A percentile compares a stretch with the other conserved stretches of the same genome.
phyloP scores from a whole-genome alignment of 805 yeast genomes.

The Yarrowia porcina region DNA sequence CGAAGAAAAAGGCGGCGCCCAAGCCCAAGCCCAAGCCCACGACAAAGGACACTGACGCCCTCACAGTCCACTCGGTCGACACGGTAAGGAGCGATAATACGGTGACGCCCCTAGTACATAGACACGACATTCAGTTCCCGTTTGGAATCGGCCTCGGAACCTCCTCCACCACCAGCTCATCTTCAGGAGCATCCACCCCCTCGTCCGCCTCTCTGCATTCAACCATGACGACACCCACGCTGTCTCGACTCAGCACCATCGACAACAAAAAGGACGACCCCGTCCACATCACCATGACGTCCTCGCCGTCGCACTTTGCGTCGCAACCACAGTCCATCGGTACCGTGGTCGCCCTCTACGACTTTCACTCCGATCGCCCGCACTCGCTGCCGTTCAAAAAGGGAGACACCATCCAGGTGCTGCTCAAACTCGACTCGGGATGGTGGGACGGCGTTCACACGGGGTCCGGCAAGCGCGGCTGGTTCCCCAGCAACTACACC shows the following conservation, averaged over 20 bases:
- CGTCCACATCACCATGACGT: constrained; percentile 13
- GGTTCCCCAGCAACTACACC: constrained; percentile 76
- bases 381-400: constrained; percentile 51
- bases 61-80: neutral
- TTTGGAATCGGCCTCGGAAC: no score
- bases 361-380: constrained; percentile 49
- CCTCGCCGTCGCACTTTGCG: constrained; percentile 5
- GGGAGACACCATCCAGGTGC: constrained; percentile 72
- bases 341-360: constrained; percentile 57
- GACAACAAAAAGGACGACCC: neutral
- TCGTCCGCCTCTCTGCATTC: neutral
- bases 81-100: neutral
- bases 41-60: neutral
- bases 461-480: constrained; percentile 58
- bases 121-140: neutral
- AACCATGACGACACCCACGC: neutral
- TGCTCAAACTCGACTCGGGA: constrained; percentile 59
- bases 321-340: constrained; percentile 36
- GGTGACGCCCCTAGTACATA: neutral
- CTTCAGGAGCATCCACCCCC: neutral
- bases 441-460: constrained; percentile 83
- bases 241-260: constrained; percentile 14
- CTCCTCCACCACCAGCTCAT: neutral
- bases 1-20: neutral
- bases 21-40: neutral